phyloP scores from a whole-genome alignment of 2,329 filamentous ascomycete species.

The Penicillium thymicola region DNA sequence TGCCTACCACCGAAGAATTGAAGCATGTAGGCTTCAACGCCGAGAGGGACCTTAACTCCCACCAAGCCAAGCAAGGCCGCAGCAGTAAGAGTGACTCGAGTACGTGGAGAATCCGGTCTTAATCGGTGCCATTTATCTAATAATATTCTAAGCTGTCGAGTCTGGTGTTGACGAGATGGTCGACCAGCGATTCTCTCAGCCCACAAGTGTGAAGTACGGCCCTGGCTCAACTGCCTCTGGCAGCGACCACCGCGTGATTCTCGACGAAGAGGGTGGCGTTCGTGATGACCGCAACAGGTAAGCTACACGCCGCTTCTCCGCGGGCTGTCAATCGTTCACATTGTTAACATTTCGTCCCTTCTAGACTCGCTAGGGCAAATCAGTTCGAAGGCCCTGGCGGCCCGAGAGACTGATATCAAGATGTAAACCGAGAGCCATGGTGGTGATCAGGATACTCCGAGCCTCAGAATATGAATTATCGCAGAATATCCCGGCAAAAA shows the following conservation, averaged over 20 bases:
- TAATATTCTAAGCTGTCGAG: conserved; percentile 31
- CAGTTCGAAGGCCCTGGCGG: conserved; percentile 38
- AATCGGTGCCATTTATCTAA: background rate
- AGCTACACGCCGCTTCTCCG: conserved; percentile 6
- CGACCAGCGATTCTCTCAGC: conserved; percentile 37
- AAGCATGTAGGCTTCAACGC: conserved; percentile 30
- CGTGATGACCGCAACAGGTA: conserved; percentile 38
- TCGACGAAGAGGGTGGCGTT: conserved; percentile 42
- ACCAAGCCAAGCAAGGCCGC: conserved; percentile 40
- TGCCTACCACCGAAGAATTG: conserved; percentile 25
- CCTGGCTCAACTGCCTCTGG: conserved; percentile 32
- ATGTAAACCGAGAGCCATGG: conserved; percentile 23
- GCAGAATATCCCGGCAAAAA: conserved; percentile 16
- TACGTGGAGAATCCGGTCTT: conserved; percentile 20
- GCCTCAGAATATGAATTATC: conserved; percentile 23
- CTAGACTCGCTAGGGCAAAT: conserved; percentile 34
- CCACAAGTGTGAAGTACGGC: conserved; percentile 38
- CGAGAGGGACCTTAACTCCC: conserved; percentile 41
- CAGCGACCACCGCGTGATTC: conserved; percentile 41
- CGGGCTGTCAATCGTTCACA: background rate
- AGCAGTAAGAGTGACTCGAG: conserved; percentile 41
- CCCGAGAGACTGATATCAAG: conserved; percentile 35
- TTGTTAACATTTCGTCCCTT: background rate
- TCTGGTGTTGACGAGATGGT: conserved; percentile 43
- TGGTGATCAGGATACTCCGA: conserved; percentile 21